Conservation (phyloP, 1,284 basidiomycete genomes). For the Hemileia vastatrix region DNA sequence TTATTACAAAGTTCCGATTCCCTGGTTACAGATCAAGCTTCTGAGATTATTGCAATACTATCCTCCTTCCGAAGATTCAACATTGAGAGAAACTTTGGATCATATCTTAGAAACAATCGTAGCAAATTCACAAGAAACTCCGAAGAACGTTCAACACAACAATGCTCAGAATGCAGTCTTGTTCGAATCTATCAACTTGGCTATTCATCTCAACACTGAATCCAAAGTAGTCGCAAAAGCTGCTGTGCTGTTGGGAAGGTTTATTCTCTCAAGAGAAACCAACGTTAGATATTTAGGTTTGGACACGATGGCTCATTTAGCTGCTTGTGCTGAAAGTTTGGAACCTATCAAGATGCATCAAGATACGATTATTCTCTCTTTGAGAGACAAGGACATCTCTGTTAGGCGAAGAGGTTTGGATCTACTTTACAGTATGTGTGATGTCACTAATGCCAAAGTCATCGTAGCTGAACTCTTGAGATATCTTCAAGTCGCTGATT, state of each 20-base stretch:
- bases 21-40: conserved; percentile 43
- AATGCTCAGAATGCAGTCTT: conserved; percentile 41
- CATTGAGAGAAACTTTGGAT: conserved; percentile 30
- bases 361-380: conserved; percentile 36
- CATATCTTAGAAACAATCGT: conserved; percentile 37
- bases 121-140: conserved; percentile 34
- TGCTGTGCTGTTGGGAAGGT: conserved; percentile 35
- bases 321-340: conserved; percentile 34
- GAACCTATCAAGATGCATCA: conserved; percentile 42
- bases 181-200: conserved; percentile 42
- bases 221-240: conserved; percentile 35
- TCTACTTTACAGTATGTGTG: conserved; percentile 42
- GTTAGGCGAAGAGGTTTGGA: conserved; percentile 40
- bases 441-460: conserved; percentile 37
- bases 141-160: conserved; percentile 42
- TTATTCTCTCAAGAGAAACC: conserved; percentile 39
- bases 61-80: conserved; percentile 28
- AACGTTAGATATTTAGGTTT: conserved; percentile 42
- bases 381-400: conserved; percentile 40
- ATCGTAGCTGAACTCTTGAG: conserved; percentile 40
- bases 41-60: conserved; percentile 39
- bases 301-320: conserved; percentile 42
- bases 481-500: conserved; percentile 39
- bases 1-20: conserved; percentile 41
- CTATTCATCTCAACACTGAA: conserved; percentile 40